phyloP scores from a whole-genome alignment of 805 yeast genomes.

The Sugiyamaella boreocaroliniensis region DNA sequence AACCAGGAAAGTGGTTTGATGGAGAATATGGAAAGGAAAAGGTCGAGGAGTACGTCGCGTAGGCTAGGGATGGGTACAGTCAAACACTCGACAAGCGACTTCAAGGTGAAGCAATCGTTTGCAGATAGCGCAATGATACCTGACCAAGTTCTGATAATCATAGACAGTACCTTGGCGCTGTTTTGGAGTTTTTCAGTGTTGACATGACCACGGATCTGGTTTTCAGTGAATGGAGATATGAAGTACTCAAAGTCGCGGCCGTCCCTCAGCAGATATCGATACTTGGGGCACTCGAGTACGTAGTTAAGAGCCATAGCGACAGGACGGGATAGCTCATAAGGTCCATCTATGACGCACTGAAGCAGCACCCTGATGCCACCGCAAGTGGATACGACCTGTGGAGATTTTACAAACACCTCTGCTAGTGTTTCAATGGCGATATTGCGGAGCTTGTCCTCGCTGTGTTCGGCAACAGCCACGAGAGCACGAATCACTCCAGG shows the following conservation, averaged over 20 bases:
- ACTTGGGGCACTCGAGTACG: constrained; percentile 50
- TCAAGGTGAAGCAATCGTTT: constrained; percentile 48
- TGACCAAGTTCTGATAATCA: constrained; percentile 62
- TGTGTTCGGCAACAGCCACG: constrained; percentile 52
- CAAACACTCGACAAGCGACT: constrained; percentile 55
- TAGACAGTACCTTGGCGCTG: constrained; percentile 51
- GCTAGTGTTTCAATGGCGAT: constrained; percentile 49
- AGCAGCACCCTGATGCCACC: constrained; percentile 41
- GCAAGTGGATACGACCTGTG: constrained; percentile 38
- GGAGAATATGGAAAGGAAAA: constrained; percentile 60
- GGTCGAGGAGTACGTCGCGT: constrained; percentile 60
- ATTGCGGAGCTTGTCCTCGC: constrained; percentile 44
- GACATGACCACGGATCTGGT: constrained; percentile 42
- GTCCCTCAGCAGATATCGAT: constrained; percentile 48
- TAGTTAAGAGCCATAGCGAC: constrained; percentile 45
- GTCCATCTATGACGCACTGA: constrained; percentile 49
- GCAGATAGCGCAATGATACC: constrained; percentile 65
- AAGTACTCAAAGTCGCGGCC: constrained; percentile 59
- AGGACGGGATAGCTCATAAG: constrained; percentile 38
- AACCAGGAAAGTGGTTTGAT: constrained; percentile 54
- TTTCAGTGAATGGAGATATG: constrained; percentile 65
- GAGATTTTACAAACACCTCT: constrained; percentile 42
- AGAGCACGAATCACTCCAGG: constrained; percentile 63
- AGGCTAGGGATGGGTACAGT: constrained; percentile 45
- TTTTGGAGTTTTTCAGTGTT: constrained; percentile 52